Evolutionary conservation across 306 rosid genomes (phyloP).

Genomic region (Rosa lucieae): DNA sequence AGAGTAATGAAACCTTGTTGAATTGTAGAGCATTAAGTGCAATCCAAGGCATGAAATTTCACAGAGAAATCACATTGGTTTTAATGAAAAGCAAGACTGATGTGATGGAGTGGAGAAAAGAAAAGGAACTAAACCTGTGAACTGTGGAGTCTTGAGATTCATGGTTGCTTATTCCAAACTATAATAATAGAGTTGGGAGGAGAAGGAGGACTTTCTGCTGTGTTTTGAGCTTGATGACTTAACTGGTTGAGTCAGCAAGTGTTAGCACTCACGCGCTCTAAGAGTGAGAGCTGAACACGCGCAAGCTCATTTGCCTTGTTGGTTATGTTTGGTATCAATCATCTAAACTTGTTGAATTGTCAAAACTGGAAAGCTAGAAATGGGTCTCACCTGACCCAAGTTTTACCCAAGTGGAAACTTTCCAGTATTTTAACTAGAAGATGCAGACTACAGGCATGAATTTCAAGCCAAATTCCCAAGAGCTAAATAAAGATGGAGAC

Average conservation of each 20-base stretch:
- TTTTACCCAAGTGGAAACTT: too few species aligned
- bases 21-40: not conserved
- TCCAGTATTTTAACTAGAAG: too few species aligned
- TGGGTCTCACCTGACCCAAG: too few species aligned
- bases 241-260: not conserved
- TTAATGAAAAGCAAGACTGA: not conserved
- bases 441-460: too few species aligned
- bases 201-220: not conserved
- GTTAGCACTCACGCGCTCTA: constrained; percentile 10
- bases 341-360: not conserved
- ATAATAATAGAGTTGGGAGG: not conserved
- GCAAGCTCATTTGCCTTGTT: not conserved
- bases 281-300: not conserved
- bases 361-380: not conserved
- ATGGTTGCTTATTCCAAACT: not conserved
- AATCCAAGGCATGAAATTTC: constrained; percentile 5
- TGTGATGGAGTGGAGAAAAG: not conserved
- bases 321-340: not conserved
- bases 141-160: not conserved
- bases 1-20: not conserved
- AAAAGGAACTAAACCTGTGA: not conserved
- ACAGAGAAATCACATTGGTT: not conserved
- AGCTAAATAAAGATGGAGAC: too few species aligned
- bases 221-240: constrained; percentile 13
- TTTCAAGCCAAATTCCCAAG: too few species aligned